A percentile compares a stretch with the other conserved stretches of the same genome.
phyloP scores from a whole-genome alignment of 2,329 filamentous ascomycete genomes.

The Pseudohalonectria lignicola region DNA sequence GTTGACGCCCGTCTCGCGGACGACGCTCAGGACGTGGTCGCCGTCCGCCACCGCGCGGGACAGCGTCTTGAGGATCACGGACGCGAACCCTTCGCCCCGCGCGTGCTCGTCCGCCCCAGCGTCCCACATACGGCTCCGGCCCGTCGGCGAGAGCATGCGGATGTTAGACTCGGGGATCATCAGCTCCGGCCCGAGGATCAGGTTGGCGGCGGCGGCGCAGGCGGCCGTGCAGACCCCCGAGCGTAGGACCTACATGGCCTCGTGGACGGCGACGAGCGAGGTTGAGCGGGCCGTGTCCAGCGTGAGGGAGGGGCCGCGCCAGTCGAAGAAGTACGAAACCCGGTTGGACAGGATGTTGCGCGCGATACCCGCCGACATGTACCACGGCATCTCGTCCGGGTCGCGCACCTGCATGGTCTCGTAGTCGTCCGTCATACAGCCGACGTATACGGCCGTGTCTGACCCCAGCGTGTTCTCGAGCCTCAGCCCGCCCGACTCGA shows the following conservation, averaged over 20 bases:
- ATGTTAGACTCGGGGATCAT: no score
- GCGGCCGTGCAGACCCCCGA: constrained; percentile 17
- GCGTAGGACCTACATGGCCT: constrained; percentile 21
- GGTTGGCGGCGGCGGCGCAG: constrained; percentile 20
- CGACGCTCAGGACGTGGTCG: constrained; percentile 24
- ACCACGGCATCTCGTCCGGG: constrained; percentile 9
- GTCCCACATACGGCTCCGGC: constrained; percentile 30
- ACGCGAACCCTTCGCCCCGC: constrained; percentile 36
- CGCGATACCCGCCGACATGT: constrained; percentile 19
- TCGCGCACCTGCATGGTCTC: constrained; percentile 5
- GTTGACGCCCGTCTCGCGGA: constrained; percentile 30
- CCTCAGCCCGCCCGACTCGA: constrained; percentile 14
- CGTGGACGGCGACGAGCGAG: constrained; percentile 24
- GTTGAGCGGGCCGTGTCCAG: constrained; percentile 33
- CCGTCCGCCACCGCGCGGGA: constrained; percentile 34
- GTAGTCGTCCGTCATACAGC: constrained; percentile 15
- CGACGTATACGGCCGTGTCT: constrained; percentile 18
- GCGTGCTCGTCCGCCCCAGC: constrained; percentile 36
- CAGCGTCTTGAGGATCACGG: constrained; percentile 33
- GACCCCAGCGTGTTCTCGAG: constrained; percentile 9
- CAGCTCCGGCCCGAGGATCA: constrained; percentile 21
- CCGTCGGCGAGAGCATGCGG: constrained; percentile 24
- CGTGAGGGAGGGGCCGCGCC: constrained; percentile 25
- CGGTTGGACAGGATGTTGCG: constrained; percentile 21
- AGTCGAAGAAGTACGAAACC: constrained; percentile 27